phyloP scores from a whole-genome alignment of 257 asterid genomes.

The Scutellaria minor region DNA sequence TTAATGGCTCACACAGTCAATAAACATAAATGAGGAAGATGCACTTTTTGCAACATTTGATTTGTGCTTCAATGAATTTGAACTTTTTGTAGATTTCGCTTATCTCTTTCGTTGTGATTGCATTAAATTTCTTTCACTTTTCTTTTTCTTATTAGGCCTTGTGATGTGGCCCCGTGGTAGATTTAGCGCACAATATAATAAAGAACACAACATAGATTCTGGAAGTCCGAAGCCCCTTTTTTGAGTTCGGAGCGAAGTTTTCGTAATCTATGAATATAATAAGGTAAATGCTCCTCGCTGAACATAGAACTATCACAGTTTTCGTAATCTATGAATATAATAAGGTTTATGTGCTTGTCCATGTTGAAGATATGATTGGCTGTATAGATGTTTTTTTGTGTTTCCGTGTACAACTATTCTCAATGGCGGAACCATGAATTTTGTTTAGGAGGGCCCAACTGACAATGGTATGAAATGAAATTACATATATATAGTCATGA shows the following conservation, averaged over 20 bases:
- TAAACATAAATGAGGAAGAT: neutral
- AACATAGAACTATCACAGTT: neutral
- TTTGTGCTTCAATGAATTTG: slow-evolving; percentile 7
- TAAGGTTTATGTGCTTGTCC: slow-evolving; percentile 17
- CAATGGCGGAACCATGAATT: too few species aligned
- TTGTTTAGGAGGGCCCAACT: too few species aligned
- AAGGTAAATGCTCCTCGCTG: slow-evolving; percentile 11
- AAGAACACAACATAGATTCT: neutral
- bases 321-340: too few species aligned
- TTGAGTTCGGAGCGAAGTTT: neutral
- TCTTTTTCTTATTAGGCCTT: neutral
- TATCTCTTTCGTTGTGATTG: slow-evolving; percentile 4
- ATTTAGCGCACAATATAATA: slow-evolving; percentile 1
- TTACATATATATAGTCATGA: too few species aligned
- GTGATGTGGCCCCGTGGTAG: neutral
- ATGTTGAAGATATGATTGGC: slow-evolving; percentile 2
- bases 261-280: neutral
- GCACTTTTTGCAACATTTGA: slow-evolving; percentile 5
- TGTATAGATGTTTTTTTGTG: neutral
- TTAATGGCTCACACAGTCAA: neutral
- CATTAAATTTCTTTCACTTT: slow-evolving; percentile 21
- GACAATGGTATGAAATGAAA: too few species aligned
- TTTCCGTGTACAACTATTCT: too few species aligned
- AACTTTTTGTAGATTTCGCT: neutral
- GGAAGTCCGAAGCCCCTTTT: neutral